Base-by-base conservation (phyloP, 78 protist species). In the Dictyostelium firmibasis region DNA sequence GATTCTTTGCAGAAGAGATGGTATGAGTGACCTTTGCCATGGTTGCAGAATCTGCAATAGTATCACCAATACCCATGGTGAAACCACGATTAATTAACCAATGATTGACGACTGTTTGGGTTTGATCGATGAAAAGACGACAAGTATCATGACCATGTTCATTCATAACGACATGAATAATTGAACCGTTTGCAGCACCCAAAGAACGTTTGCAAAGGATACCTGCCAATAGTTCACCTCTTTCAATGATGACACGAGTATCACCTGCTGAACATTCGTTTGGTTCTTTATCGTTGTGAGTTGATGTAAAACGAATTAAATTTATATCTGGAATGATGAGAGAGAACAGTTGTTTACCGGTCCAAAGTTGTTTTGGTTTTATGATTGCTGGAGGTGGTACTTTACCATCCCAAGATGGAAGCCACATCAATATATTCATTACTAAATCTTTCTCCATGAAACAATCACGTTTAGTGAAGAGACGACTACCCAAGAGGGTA, bases 381-480 rank as follows among this genome's bases (percentile, higher is more conserved):
- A 99, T 47, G n/a, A 99, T 99, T 57, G 99, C 99, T 14, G 99
- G 99, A 38, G 70, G 43, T 29, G 99, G 99, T 8, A 99, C 25
- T 50, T 43, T 81, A 74, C 99, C 99, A 69, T 98, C 97, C 96
- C 97, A 99, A 14, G 85, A 31, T 53, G 98, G 98, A 38, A 99
- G 35, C 96, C 98, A 98, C 99, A 99, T 97, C 36, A 98, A 62
- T 18, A 97, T 72, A 92, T 99, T 98, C 99, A 99, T 98, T 85
- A 98, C 62, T 16, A 96, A 69, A 41, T 99, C 97, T 76, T 81
- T 41, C 33, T 96, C 98, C 31, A 99, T 5, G 64, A 99, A 99
- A 10, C 88, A 81, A 85, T 99, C 99, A 36, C 99, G 97, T 20
- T 60, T 3, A 4, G 99, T 99, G 83, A 99, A 69, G 62, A 86